phyloP scores from a whole-genome alignment of 805 yeast genomes.

The Sugiyamaella marilandica region DNA sequence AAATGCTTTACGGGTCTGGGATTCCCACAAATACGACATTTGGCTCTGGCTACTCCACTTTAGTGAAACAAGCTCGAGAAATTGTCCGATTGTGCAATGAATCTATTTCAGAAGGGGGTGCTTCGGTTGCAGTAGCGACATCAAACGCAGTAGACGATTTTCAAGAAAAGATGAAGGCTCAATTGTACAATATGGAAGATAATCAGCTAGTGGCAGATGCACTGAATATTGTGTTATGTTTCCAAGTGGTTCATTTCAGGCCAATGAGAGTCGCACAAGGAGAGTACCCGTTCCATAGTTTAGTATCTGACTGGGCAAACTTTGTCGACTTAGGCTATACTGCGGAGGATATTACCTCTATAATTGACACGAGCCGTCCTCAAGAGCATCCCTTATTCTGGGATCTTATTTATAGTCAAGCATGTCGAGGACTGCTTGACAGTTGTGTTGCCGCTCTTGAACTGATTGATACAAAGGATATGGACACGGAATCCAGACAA shows the following conservation, averaged over 20 bases:
- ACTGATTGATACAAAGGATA: neutral
- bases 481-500: conserved; percentile 10
- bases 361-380: conserved; percentile 17
- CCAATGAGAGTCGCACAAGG: neutral
- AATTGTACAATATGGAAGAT: neutral
- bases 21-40: conserved; percentile 14
- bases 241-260: conserved; percentile 22
- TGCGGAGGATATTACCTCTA: conserved; percentile 14
- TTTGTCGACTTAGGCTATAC: conserved; percentile 22
- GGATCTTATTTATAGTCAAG: conserved; percentile 14
- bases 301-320: conserved; percentile 30
- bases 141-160: neutral
- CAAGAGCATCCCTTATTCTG: conserved; percentile 18
- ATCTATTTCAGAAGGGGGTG: neutral
- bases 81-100: neutral
- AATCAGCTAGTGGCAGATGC: conserved; percentile 16
- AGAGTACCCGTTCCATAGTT: conserved; percentile 18
- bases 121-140: neutral
- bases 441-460: conserved; percentile 12
- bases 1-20: conserved; percentile 18
- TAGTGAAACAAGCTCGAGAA: conserved; percentile 9
- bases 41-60: conserved; percentile 14
- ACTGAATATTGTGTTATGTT: conserved; percentile 19
- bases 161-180: neutral
- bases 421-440: conserved; percentile 17